Percentiles rank a stretch among this genome's conserved stretches.
Evolutionary conservation across 2,329 filamentous ascomycete genomes (phyloP).

Genomic region (Bipolaris bicolor): DNA sequence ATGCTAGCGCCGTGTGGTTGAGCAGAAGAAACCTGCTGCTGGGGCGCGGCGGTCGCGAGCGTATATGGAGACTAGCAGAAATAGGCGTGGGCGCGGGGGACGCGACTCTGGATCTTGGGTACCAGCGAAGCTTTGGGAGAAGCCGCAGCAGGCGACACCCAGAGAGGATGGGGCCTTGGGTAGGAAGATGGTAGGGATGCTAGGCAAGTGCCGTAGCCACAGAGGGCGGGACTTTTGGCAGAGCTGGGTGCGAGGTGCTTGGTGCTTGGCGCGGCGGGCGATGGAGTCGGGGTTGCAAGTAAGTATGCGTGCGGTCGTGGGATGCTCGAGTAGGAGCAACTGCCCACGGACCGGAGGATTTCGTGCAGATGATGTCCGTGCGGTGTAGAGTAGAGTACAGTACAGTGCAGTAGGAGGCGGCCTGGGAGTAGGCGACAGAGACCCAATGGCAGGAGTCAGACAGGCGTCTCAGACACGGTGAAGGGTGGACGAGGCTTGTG

Average conservation of each 20-base stretch:
- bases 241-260: conserved; percentile 6
- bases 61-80: conserved; percentile 12
- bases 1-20: conserved; percentile 23
- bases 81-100: conserved; percentile 14
- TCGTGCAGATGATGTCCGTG: conserved; percentile 60
- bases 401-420: too few species aligned
- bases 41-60: conserved; percentile 14
- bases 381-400: conserved; percentile 6
- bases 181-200: neutral
- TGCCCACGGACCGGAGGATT: conserved; percentile 52
- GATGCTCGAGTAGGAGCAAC: conserved; percentile 8
- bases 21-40: conserved; percentile 1
- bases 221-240: conserved; percentile 7
- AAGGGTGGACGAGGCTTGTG: conserved; percentile 47
- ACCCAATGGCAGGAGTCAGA: conserved; percentile 48
- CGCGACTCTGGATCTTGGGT: conserved; percentile 11
- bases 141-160: conserved; percentile 48
- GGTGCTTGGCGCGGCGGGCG: neutral
- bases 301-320: neutral
- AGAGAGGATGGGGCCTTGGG: conserved; percentile 31
- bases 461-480: conserved; percentile 43
- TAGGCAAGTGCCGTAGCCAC: conserved; percentile 25
- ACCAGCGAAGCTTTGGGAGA: conserved; percentile 37
- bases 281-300: neutral
- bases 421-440: conserved; percentile 15